Base-by-base conservation (phyloP, 192 early-diverging fungal genomes). In the Obelidium mucronatum region DNA sequence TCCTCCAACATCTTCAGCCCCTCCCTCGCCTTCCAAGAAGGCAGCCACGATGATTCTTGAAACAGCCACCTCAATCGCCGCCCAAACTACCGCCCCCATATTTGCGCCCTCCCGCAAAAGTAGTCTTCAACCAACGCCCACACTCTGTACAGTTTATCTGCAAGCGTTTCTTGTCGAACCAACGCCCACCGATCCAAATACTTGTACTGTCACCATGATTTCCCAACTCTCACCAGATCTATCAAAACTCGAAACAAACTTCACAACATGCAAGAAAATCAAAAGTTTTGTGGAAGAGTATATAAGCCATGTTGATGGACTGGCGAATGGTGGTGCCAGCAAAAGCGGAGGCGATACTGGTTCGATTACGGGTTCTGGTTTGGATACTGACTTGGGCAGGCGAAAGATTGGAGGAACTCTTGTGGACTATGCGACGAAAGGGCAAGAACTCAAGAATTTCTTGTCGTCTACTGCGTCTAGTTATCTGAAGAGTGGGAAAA, bases 211-310 rank as follows among this genome's bases (percentile, higher is more conserved):
- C 30, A 88, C 83, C 13, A n/a, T 82, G 6, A 5, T 88, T 3
- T 84, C 84, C 15, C 82, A 83, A 33, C 54, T 85, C 42, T 68
- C 62, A 8, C 51, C 68, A 28, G 87, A 88, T 22, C 53, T 86
- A 0, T 8, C 73, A 42, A 66, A 68, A 15, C 66, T 88, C 15
- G 87, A 88, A 39, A 76, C 80, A 6, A 81, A 79, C 37, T 80
- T 67, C 42, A 52, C 73, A 48, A 13, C 69, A 4, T 59, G 73
- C 40, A 51, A 80, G 6, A 86, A 83, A 60, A 63, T 88, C n/a
- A 88, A 88, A 66, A 36, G 36, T 19, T 86, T 88, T 78, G 84
- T 88, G 58, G 87, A 88, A 75, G 87, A 88, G 58, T 74, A 83
- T 28, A 76, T 78, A 3, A 67, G 61, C 4, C 60, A 55, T 37